phyloP scores from a whole-genome alignment of 163 green algal genomes.

The Scenedesmus sp. region DNA sequence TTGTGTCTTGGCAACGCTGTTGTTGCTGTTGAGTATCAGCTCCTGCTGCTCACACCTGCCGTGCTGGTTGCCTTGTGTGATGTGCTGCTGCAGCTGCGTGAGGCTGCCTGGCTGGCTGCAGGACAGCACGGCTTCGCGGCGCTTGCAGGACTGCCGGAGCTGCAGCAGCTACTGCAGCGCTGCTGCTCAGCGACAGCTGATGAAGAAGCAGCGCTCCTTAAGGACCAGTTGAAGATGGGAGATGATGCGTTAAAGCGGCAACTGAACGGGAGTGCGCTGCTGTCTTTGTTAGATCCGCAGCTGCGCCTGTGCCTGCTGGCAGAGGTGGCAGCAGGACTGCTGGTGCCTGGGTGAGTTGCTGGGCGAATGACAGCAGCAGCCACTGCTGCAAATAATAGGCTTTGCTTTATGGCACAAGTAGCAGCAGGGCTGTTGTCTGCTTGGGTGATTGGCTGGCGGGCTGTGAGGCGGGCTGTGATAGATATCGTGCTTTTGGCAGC shows the following conservation, averaged over 20 bases:
- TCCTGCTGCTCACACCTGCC: no score
- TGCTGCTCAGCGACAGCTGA: not conserved
- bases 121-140: constrained; percentile 24
- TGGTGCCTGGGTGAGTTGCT: no score
- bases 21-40: no score
- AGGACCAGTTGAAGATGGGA: not conserved
- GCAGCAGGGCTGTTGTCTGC: no score
- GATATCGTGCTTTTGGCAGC: no score
- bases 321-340: constrained; percentile 35
- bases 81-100: not conserved
- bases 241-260: not conserved
- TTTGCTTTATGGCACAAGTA: no score
- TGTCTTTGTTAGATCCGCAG: not conserved
- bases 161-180: constrained; percentile 10
- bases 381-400: no score
- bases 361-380: no score
- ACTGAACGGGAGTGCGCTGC: not conserved
- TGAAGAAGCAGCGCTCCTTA: not conserved
- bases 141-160: constrained; percentile 16
- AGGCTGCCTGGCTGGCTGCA: constrained; percentile 22
- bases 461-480: no score
- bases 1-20: not conserved
- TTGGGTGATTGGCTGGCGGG: no score
- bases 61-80: not conserved
- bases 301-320: constrained; percentile 20